phyloP scores from a whole-genome alignment of 2,329 filamentous ascomycete species.

The Ceratocystiopsis sp. region DNA sequence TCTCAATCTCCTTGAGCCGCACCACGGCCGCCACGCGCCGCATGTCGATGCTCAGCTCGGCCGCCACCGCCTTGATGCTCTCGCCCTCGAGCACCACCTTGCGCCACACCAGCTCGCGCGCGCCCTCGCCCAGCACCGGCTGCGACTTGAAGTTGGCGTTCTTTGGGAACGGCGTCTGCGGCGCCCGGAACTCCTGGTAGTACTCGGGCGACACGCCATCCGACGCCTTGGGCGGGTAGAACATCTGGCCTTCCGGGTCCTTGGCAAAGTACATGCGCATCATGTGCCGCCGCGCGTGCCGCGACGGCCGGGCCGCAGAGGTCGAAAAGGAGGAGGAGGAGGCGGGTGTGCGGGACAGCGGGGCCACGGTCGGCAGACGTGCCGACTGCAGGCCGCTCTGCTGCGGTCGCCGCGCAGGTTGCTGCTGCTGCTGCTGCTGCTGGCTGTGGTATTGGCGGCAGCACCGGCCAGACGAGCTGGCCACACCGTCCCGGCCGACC shows the following conservation, averaged over 20 bases:
- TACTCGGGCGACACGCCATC: too few relatives aligned
- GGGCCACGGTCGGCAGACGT: too few relatives aligned
- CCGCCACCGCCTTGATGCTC: conserved; percentile 60
- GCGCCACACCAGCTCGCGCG: conserved; percentile 57
- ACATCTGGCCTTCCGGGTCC: too few relatives aligned
- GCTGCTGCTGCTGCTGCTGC: not conserved
- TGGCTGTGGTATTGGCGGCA: not conserved
- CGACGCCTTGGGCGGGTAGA: too few relatives aligned
- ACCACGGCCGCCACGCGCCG: conserved; percentile 73
- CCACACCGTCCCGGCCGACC: not conserved
- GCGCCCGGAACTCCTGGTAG: conserved; percentile 22
- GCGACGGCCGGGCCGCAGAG: too few relatives aligned
- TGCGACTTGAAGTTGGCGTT: conserved; percentile 57
- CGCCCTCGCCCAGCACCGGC: conserved; percentile 53
- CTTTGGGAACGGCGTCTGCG: conserved; percentile 38
- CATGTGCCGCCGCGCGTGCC: too few relatives aligned
- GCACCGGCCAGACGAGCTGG: too few relatives aligned
- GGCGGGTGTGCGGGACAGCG: too few relatives aligned
- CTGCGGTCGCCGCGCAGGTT: too few relatives aligned
- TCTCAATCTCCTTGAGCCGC: conserved; percentile 72
- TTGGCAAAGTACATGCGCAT: too few relatives aligned
- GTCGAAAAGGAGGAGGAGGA: too few relatives aligned
- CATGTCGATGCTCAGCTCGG: conserved; percentile 62
- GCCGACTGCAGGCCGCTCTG: too few relatives aligned
- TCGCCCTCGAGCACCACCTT: conserved; percentile 48